Percentiles rank a stretch among this genome's conserved stretches.
Conservation (phyloP, 176 grass and related monocot species). For the Eremochloa ophiuroides region DNA sequence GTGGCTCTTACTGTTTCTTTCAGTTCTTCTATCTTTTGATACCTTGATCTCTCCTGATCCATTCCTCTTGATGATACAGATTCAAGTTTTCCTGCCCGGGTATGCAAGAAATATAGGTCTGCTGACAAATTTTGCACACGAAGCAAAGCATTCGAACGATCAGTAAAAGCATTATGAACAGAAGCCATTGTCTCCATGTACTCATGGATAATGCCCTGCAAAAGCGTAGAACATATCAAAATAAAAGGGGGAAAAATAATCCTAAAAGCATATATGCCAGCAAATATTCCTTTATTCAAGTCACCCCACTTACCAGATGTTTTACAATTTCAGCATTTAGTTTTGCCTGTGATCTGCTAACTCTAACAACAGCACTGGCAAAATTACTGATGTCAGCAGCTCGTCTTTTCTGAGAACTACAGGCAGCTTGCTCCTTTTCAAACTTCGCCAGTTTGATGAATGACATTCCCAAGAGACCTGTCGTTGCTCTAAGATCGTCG, state of each 20-base stretch:
- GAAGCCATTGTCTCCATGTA: constrained; percentile 74
- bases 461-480: constrained; percentile 74
- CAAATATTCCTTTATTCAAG: constrained; percentile 8
- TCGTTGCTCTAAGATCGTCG: constrained; percentile 67
- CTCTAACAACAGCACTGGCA: constrained; percentile 59
- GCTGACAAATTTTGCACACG: constrained; percentile 59
- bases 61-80: constrained; percentile 62
- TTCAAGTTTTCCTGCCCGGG: constrained; percentile 60
- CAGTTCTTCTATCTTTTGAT: constrained; percentile 71
- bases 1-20: constrained; percentile 61
- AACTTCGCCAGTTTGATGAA: constrained; percentile 87
- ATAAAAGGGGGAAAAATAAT: constrained; percentile 8
- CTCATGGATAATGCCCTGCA: constrained; percentile 68
- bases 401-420: constrained; percentile 56
- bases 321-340: constrained; percentile 57
- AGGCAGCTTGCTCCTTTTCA: constrained; percentile 56
- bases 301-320: constrained; percentile 61
- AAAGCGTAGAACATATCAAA: constrained; percentile 38
- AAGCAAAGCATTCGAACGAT: constrained; percentile 67
- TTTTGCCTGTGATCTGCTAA: constrained; percentile 70
- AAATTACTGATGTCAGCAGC: constrained; percentile 66
- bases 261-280: constrained; percentile 6
- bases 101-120: constrained; percentile 62
- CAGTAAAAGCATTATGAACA: constrained; percentile 76
- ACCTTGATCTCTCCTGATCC: constrained; percentile 56